Base-by-base conservation (phyloP, 768 basidiomycete species). In the Mycena floridula region DNA sequence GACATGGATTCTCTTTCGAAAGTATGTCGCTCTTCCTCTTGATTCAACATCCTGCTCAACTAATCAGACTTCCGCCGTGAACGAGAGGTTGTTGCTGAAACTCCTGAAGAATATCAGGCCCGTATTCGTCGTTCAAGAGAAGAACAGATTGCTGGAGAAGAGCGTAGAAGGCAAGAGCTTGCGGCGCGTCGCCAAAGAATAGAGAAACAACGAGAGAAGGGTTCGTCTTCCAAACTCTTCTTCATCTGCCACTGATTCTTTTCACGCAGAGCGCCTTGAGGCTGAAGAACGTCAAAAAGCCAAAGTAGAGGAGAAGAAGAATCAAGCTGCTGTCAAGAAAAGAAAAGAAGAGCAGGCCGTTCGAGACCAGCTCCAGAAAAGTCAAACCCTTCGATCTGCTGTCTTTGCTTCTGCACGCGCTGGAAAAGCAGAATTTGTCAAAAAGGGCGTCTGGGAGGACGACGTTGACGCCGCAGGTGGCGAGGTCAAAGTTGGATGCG, bases 391-490 rank as follows among this genome's bases (percentile, higher is more conserved):
- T 37, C 77, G 87, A 43, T 82, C 82, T 13, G 68, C 66, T 25
- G 71, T 79, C 23, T 89, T 90, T 59, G 65, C 72, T 13, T 82
- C 84, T 21, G 83, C 84, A 38, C 77, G 85, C 15, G 57, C 62
- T 13, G 73, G 76, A 9, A 67, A 85, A 26, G 54, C 60, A 15
- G 70, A 61, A 7, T 62, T 61, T 40, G 85, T 87, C 42, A 80
- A 76, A 64, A 74, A 76, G 50, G 79, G 77, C 23, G 62, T 88
- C 18, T 85, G 77, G 74, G 84, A 85, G 63, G 73, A 83, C 37
- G 62, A 64, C 25, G 82, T 89, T 45, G 84, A 87, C 59, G 79
- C 83, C 30, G 69, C 78, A 7, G 86, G 85, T 39, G 81, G 82
- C 24, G 85, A 89, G 65, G 62, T 82, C 43, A 79, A 76, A 54